phyloP scores from a whole-genome alignment of 1,139 yeast species.

The Yamadazyma diddensiae region DNA sequence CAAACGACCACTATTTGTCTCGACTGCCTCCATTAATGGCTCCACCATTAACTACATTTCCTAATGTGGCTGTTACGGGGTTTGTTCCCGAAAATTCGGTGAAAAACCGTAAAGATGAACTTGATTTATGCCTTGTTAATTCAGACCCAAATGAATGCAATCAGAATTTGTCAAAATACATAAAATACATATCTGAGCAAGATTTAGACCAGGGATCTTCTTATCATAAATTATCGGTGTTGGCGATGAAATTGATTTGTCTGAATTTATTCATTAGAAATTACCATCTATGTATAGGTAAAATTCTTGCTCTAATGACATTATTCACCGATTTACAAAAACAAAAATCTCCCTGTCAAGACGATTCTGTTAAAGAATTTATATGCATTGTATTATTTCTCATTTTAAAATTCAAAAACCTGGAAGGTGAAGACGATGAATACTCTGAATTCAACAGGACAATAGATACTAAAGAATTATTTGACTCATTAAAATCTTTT shows the following conservation, averaged over 20 bases:
- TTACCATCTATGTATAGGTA: constrained; percentile 37
- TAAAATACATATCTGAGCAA: constrained; percentile 36
- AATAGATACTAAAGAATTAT: constrained; percentile 22
- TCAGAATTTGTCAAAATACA: constrained; percentile 32
- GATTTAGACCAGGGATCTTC: constrained; percentile 13
- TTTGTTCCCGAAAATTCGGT: constrained; percentile 3
- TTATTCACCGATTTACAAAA: constrained; percentile 24
- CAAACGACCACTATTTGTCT: not conserved
- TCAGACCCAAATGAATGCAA: constrained; percentile 44
- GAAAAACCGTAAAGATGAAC: constrained; percentile 16
- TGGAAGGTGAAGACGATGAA: constrained; percentile 13
- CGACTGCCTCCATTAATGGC: not conserved
- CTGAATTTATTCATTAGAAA: constrained; percentile 43
- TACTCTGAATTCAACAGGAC: constrained; percentile 11
- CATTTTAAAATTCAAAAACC: constrained; percentile 33
- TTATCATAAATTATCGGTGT: constrained; percentile 32
- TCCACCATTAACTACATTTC: constrained; percentile 3
- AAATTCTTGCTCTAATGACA: constrained; percentile 33
- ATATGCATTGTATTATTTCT: constrained; percentile 34
- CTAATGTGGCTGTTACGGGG: constrained; percentile 2
- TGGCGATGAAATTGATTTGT: constrained; percentile 34
- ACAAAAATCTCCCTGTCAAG: constrained; percentile 7
- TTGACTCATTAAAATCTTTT: constrained; percentile 34
- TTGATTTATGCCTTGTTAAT: constrained; percentile 26
- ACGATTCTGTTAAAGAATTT: constrained; percentile 29